phyloP scores from a whole-genome alignment of 768 basidiomycete species.

The Lactarius quietus region DNA sequence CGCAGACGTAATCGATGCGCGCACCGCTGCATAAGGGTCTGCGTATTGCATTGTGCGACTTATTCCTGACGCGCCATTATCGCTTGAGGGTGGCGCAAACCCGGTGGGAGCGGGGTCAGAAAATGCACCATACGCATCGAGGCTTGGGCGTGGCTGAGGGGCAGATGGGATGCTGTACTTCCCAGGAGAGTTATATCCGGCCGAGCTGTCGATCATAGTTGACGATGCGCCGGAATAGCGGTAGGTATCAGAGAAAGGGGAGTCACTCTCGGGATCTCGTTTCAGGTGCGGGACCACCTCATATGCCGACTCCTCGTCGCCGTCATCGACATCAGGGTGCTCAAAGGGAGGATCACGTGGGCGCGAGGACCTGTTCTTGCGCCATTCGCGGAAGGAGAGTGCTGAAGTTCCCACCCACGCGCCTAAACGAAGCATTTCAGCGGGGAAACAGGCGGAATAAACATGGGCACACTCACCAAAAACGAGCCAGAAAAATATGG shows the following conservation, averaged over 20 bases:
- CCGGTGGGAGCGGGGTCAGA: conserved; percentile 82
- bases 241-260: conserved; percentile 55
- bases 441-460: neutral
- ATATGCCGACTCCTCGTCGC: conserved; percentile 52
- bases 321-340: conserved; percentile 54
- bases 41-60: conserved; percentile 94
- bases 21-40: conserved; percentile 78
- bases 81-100: conserved; percentile 44
- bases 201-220: conserved; percentile 29
- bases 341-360: conserved; percentile 76
- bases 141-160: conserved; percentile 50
- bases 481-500: conserved; percentile 85
- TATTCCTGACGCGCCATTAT: conserved; percentile 50
- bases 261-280: conserved; percentile 30
- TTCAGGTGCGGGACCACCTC: conserved; percentile 45
- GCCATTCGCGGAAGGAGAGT: conserved; percentile 72
- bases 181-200: conserved; percentile 30
- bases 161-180: conserved; percentile 34
- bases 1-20: conserved; percentile 39
- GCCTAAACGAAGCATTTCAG: conserved; percentile 38
- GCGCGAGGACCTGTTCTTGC: conserved; percentile 52
- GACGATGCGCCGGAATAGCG: conserved; percentile 42
- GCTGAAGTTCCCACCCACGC: conserved; percentile 72
- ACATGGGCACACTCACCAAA: conserved; percentile 50
- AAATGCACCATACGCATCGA: conserved; percentile 90